Percentiles rank a stretch among this genome's conserved stretches.
Evolutionary conservation across 2,329 filamentous ascomycete genomes (phyloP).

Genomic region (Sarocladiaceae sp.): DNA sequence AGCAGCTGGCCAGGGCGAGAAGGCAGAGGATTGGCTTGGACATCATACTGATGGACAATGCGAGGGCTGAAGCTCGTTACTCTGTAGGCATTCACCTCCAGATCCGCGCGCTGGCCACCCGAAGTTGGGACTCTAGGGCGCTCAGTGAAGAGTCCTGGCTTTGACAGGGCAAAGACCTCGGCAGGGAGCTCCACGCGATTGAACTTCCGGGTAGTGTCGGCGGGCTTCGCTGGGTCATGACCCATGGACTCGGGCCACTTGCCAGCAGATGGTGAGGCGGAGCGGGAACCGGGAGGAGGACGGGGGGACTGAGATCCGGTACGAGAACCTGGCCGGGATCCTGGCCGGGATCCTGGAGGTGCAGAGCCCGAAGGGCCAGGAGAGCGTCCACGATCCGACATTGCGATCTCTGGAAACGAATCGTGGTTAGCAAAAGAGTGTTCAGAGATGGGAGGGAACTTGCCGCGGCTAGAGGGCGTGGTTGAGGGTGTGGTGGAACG

Average conservation of each 20-base stretch:
- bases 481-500: neutral
- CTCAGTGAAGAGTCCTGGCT: conserved; percentile 26
- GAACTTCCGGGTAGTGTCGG: conserved; percentile 27
- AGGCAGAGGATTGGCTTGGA: conserved; percentile 15
- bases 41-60: conserved; percentile 56
- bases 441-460: too few species aligned
- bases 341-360: neutral
- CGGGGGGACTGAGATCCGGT: neutral
- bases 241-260: conserved; percentile 29
- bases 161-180: conserved; percentile 42
- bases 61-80: conserved; percentile 53
- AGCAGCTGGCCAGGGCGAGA: conserved; percentile 59
- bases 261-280: conserved; percentile 12
- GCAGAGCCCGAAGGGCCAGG: neutral
- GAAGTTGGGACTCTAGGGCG: conserved; percentile 43
- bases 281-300: conserved; percentile 9
- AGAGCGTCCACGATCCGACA: conserved; percentile 9
- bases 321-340: neutral
- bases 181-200: conserved; percentile 51
- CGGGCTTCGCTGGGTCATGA: conserved; percentile 36
- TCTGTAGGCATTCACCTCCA: conserved; percentile 69
- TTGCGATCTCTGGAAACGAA: neutral
- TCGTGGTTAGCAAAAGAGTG: neutral
- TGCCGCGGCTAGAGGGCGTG: too few species aligned
- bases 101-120: conserved; percentile 44